These are phyloP conservation scores for Stevia rebaudiana DNA, from an alignment of 140 eudicot genomes.

Conservation along the genomic window DNA sequence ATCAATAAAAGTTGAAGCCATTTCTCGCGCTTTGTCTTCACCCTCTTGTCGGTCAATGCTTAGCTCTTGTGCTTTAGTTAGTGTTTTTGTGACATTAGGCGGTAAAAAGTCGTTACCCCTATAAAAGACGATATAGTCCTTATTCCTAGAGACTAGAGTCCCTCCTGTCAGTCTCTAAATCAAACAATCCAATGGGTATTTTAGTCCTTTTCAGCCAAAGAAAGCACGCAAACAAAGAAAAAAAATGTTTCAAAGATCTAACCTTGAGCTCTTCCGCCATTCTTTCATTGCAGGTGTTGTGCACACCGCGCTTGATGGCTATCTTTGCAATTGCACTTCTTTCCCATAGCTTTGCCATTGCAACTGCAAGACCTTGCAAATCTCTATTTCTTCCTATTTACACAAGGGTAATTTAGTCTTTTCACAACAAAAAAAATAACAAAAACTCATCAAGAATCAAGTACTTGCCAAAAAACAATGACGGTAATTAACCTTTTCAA, in stretches of 20 bases:
- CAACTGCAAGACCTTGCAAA: constrained; percentile 83
- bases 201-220: constrained; percentile 4
- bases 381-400: constrained; percentile 78
- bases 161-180: constrained; percentile 87
- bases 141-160: constrained; percentile 81
- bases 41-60: constrained; percentile 49
- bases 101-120: constrained; percentile 97
- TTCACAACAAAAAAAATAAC: background rate
- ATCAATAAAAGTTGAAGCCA: constrained; percentile 41
- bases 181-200: background rate
- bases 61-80: constrained; percentile 46
- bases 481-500: background rate
- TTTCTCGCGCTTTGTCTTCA: constrained; percentile 76
- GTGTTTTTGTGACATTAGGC: constrained; percentile 46
- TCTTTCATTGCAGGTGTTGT: constrained; percentile 72
- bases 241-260: background rate
- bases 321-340: constrained; percentile 78
- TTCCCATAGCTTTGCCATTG: constrained; percentile 90
- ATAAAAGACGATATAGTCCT: constrained; percentile 80
- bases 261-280: constrained; percentile 99
- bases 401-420: constrained; percentile 15
- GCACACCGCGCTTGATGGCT: constrained; percentile 91
- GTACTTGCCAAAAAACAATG: background rate
- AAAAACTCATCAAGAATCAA: constrained; percentile 2
- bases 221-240: background rate